A percentile compares a stretch with the other conserved stretches of the same genome.
Evolutionary conservation across 108 stramenopile species (phyloP).

Genomic region (Cylindrotheca closterium): DNA sequence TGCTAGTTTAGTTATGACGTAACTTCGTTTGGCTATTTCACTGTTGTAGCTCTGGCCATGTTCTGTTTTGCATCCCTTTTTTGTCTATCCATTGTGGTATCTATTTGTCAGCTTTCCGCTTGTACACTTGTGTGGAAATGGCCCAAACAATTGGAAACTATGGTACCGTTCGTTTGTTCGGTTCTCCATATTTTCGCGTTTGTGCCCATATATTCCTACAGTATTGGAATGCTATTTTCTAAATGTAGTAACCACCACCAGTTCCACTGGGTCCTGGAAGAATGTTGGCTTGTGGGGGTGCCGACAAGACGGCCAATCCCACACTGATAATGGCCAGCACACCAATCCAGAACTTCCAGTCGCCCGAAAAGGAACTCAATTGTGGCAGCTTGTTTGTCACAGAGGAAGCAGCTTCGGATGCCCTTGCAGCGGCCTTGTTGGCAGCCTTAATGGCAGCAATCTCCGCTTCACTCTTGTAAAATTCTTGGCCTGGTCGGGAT

Average conservation of each 20-base stretch:
- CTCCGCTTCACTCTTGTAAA: slow-evolving; percentile 61
- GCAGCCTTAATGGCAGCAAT: slow-evolving; percentile 53
- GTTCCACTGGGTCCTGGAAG: background rate
- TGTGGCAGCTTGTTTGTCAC: slow-evolving; percentile 19
- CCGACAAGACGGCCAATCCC: slow-evolving; percentile 30
- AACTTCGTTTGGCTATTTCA: too few species aligned
- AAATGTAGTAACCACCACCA: slow-evolving; percentile 31
- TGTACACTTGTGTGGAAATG: too few species aligned
- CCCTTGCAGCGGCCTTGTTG: slow-evolving; percentile 37
- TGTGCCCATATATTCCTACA: too few species aligned
- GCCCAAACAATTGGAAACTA: too few species aligned
- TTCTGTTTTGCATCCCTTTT: too few species aligned
- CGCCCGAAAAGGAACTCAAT: slow-evolving; percentile 32
- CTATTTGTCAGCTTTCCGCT: too few species aligned
- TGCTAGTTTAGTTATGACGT: too few species aligned
- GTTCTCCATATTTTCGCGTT: too few species aligned
- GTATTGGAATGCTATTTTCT: too few species aligned
- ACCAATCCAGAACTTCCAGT: slow-evolving; percentile 58
- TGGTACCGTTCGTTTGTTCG: too few species aligned
- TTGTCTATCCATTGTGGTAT: too few species aligned
- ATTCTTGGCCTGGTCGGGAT: slow-evolving; percentile 51
- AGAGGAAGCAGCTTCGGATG: slow-evolving; percentile 9
- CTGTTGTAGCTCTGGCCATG: too few species aligned
- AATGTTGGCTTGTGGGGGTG: slow-evolving; percentile 12
- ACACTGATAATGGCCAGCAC: slow-evolving; percentile 41